Evolutionary conservation across 2,329 filamentous ascomycete genomes (phyloP).

Genomic region (Aspergillus uvarum): DNA sequence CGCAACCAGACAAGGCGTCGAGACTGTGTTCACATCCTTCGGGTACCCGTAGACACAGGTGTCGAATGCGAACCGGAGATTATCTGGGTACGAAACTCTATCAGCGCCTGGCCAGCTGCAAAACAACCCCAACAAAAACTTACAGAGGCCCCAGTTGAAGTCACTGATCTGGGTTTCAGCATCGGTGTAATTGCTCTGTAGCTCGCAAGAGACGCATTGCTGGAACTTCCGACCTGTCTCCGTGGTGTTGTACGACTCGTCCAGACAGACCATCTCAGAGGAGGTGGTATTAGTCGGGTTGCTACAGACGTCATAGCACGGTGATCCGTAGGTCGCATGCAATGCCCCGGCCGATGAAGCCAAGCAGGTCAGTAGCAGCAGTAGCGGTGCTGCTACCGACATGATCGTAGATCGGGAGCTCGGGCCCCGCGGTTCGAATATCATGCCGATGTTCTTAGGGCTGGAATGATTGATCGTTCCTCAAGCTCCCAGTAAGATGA

Average conservation of each 20-base stretch:
- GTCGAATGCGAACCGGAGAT: constrained; percentile 47
- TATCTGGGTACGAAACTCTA: constrained; percentile 34
- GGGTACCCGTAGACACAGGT: constrained; percentile 47
- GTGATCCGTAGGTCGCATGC: constrained; percentile 38
- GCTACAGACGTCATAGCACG: constrained; percentile 37
- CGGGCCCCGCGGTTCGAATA: constrained; percentile 22
- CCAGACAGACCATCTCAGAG: constrained; percentile 44
- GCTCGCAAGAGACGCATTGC: constrained; percentile 43
- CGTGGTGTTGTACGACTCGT: constrained; percentile 37
- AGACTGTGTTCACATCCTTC: constrained; percentile 35
- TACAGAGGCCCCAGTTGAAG: constrained; percentile 49
- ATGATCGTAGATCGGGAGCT: constrained; percentile 15
- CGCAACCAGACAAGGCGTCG: constrained; percentile 46
- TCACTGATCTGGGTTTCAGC: constrained; percentile 39
- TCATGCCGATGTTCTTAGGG: constrained; percentile 11
- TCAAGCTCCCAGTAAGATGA: not conserved
- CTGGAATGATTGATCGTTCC: not conserved
- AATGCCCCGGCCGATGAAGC: constrained; percentile 27
- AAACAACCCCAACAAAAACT: constrained; percentile 15
- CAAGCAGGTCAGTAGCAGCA: constrained; percentile 22
- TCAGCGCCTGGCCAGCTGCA: not conserved
- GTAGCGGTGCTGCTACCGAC: constrained; percentile 11
- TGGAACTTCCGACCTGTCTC: constrained; percentile 38
- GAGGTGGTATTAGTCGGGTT: constrained; percentile 39
- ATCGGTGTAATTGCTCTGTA: constrained; percentile 41